Conservation (phyloP, 2,329 filamentous ascomycete genomes). For the Aspergillus hiratsukae region DNA sequence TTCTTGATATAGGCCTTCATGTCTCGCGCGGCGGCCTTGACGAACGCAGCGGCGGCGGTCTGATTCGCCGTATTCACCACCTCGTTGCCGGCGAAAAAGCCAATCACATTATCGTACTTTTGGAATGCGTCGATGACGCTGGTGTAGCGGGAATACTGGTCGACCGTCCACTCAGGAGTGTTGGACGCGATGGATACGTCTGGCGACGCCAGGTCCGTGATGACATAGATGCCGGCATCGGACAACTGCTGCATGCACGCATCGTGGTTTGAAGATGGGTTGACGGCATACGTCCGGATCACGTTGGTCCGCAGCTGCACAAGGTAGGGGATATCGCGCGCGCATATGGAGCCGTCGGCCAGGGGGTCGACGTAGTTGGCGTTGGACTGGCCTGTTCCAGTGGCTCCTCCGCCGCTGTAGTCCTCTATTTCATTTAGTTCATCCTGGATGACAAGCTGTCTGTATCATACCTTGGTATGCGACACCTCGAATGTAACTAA, state of each 20-base stretch:
- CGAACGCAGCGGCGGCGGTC: constrained; percentile 84
- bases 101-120: constrained; percentile 84
- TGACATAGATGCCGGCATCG: constrained; percentile 87
- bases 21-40: constrained; percentile 96
- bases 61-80: constrained; percentile 86
- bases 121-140: constrained; percentile 74
- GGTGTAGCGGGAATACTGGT: constrained; percentile 76
- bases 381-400: constrained; percentile 14
- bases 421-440: constrained; percentile 14
- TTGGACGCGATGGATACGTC: constrained; percentile 78
- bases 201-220: constrained; percentile 85
- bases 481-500: constrained; percentile 79
- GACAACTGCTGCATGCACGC: constrained; percentile 80
- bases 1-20: constrained; percentile 88
- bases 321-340: constrained; percentile 80
- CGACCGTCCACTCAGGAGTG: constrained; percentile 70
- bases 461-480: constrained; percentile 70
- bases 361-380: constrained; percentile 75
- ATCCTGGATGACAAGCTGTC: not conserved
- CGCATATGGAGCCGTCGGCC: constrained; percentile 65
- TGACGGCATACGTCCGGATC: constrained; percentile 91
- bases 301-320: constrained; percentile 78
- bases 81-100: constrained; percentile 98
- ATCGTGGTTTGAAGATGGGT: constrained; percentile 72
- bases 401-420: constrained; percentile 33